Evolutionary conservation across 1,284 basidiomycete genomes (phyloP).

Genomic region (Microbotryum scabiosae): DNA sequence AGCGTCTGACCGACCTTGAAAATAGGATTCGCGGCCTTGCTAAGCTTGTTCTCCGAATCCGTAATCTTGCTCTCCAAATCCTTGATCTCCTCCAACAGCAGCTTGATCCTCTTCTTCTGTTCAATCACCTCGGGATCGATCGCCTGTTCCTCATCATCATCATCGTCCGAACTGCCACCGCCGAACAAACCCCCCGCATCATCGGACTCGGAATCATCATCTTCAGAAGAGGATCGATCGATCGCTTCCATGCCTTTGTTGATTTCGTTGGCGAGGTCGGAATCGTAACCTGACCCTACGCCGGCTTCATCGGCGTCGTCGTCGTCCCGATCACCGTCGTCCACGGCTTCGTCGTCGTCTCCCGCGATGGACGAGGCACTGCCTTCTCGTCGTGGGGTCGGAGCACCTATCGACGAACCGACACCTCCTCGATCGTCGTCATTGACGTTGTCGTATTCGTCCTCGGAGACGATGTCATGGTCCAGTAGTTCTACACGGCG

Average conservation of each 20-base stretch:
- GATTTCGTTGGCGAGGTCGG: constrained; percentile 36
- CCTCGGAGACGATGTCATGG: constrained; percentile 31
- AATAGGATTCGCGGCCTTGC: constrained; percentile 77
- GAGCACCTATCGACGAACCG: constrained; percentile 18
- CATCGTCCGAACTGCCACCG: constrained; percentile 32
- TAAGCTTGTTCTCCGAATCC: constrained; percentile 75
- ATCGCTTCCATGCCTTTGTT: constrained; percentile 31
- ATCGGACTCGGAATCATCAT: constrained; percentile 29
- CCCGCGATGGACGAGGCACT: constrained; percentile 29
- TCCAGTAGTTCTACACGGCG: constrained; percentile 21
- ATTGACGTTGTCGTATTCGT: constrained; percentile 30
- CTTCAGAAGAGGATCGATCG: constrained; percentile 25
- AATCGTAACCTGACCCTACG: constrained; percentile 49
- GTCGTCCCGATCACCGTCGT: constrained; percentile 51
- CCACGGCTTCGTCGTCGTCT: constrained; percentile 43
- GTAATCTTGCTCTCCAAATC: constrained; percentile 79
- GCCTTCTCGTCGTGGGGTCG: constrained; percentile 18
- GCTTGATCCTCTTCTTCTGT: constrained; percentile 44
- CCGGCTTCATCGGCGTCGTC: constrained; percentile 63
- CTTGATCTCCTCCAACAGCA: constrained; percentile 79
- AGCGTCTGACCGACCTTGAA: constrained; percentile 55
- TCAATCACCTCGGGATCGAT: constrained; percentile 41
- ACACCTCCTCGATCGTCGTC: constrained; percentile 4
- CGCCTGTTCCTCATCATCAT: constrained; percentile 50
- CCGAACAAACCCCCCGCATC: constrained; percentile 35